A percentile compares a stretch with the other conserved stretches of the same genome.
Evolutionary conservation across 352 stramenopile species (phyloP).

Genomic region (Phytophthora cactorum): DNA sequence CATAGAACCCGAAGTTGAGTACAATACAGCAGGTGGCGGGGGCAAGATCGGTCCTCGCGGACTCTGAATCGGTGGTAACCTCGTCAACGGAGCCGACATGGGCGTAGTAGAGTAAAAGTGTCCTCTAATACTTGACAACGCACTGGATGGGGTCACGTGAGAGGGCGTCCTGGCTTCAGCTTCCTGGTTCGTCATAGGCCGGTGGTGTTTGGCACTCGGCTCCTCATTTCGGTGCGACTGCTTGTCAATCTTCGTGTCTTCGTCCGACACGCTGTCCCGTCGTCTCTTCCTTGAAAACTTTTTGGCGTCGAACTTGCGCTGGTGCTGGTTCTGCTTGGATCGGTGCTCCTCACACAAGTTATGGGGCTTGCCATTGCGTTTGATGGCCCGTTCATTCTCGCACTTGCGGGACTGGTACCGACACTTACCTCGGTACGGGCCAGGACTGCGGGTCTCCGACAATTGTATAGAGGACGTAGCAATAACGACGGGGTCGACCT

Average conservation of each 20-base stretch:
- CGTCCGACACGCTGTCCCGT: slow-evolving; percentile 31
- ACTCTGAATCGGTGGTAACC: slow-evolving; percentile 22
- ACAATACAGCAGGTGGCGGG: background rate
- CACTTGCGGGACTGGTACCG: slow-evolving; percentile 83
- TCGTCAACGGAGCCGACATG: slow-evolving; percentile 7
- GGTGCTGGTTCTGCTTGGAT: slow-evolving; percentile 82
- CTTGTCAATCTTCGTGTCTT: slow-evolving; percentile 16
- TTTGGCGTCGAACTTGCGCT: slow-evolving; percentile 85
- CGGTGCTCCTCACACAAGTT: slow-evolving; percentile 83
- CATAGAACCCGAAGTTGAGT: slow-evolving; percentile 1
- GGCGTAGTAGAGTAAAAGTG: slow-evolving; percentile 1
- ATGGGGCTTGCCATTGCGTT: slow-evolving; percentile 80
- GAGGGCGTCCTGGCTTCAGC: slow-evolving; percentile 5
- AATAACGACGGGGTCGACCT: slow-evolving; percentile 3
- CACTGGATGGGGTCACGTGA: background rate
- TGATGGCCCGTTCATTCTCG: slow-evolving; percentile 81
- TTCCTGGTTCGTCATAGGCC: slow-evolving; percentile 6
- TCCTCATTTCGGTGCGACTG: slow-evolving; percentile 5
- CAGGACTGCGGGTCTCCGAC: slow-evolving; percentile 14
- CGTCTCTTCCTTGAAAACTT: slow-evolving; percentile 69
- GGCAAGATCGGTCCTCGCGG: slow-evolving; percentile 17
- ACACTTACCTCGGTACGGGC: slow-evolving; percentile 66
- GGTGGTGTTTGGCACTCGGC: slow-evolving; percentile 10
- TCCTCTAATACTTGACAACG: slow-evolving; percentile 9
- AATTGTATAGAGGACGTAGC: background rate